Base-by-base conservation (phyloP, 2,329 filamentous ascomycete species). In the Aspergillus tamarii region DNA sequence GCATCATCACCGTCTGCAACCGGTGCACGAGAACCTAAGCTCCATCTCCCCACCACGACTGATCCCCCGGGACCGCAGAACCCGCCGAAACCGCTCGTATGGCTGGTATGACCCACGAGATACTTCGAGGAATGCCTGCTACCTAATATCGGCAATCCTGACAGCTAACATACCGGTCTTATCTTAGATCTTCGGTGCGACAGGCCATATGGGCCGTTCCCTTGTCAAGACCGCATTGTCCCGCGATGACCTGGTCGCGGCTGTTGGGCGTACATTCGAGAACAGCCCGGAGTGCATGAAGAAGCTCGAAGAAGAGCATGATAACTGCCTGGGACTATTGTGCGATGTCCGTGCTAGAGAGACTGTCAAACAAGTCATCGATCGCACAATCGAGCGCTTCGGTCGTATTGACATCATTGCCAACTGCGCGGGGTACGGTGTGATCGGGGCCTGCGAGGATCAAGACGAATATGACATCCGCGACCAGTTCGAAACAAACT, bases 401-500 rank as follows among this genome's bases (percentile, higher is more conserved):
- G 91, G 91, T 0, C 88, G 88, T 64, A 86, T 97, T 67, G 94
- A 98, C 75, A 87, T 97, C 58, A 90, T 98, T 63, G 94, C 91
- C 70, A 98, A 97, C 78, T 97, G 93, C 80, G 94, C 93, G 14
- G 94, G 94, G 19, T 97, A 97, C 79, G 94, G 94, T 59, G 93
- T 99, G 60, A 96, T 98, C 70, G 94, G 93, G 32, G 90, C 94
- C 1, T 97, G 94, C 78, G 95, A 98, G 80, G 95, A 98, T 79
- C 95, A 98, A 81, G 93, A 97, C 77, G 93, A 97, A 76, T 90
- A 93, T 77, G 95, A 98, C 75, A 87, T 98, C 70, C 91, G 93
- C 63, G 94, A 96, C 73, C 95, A 98, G 78, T 97, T 98, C 80
- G 93, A 96, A 83, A 97, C 94, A 26, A 99, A 99, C 78, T 97